Percentiles rank a stretch among this genome's conserved stretches.
Evolutionary conservation across 805 yeast genomes (phyloP).

Genomic region (Suhomyces prunicola): DNA sequence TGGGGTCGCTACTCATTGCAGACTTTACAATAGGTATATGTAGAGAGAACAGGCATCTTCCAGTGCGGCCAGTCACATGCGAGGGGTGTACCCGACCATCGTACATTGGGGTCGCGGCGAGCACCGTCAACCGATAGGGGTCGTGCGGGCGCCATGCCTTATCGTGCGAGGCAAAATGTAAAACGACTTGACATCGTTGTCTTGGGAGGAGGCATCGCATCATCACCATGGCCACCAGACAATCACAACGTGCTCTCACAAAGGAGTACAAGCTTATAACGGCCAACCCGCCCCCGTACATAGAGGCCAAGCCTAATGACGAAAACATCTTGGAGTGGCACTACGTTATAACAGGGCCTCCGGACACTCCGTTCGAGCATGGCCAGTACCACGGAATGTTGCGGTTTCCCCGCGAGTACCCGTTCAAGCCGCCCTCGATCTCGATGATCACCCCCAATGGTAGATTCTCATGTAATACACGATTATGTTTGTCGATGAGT

Average conservation of each 20-base stretch:
- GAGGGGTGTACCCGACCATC: no score
- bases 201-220: neutral
- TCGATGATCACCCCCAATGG: slow-evolving; percentile 90
- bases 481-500: slow-evolving; percentile 87
- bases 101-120: no score
- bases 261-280: slow-evolving; percentile 78
- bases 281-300: slow-evolving; percentile 80
- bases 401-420: slow-evolving; percentile 79
- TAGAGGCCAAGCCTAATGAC: slow-evolving; percentile 83
- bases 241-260: slow-evolving; percentile 51
- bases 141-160: neutral
- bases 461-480: slow-evolving; percentile 72
- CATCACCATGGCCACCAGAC: slow-evolving; percentile 36
- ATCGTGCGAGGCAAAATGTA: neutral
- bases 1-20: no score
- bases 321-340: slow-evolving; percentile 91
- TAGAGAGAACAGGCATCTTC: no score
- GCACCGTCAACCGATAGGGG: no score
- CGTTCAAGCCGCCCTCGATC: slow-evolving; percentile 88
- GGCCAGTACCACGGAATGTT: slow-evolving; percentile 93
- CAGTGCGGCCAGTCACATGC: no score
- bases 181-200: neutral
- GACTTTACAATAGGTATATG: no score
- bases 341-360: slow-evolving; percentile 88
- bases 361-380: slow-evolving; percentile 77